Evolutionary conservation across 1,284 basidiomycete genomes (phyloP).

Genomic region (Microbotryum violaceum): DNA sequence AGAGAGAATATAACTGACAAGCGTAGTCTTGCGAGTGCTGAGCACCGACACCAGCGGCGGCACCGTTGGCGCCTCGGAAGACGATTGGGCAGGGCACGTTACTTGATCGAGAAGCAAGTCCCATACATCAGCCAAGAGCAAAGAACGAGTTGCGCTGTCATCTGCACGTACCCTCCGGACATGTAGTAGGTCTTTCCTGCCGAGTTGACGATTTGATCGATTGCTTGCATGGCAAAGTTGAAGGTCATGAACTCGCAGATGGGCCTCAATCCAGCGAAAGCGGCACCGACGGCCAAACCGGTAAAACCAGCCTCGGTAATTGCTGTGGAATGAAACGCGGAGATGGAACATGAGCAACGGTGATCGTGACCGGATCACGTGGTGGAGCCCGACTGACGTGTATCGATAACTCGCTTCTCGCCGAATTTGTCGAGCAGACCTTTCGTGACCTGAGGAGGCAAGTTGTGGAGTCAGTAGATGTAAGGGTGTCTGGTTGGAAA

Average conservation of each 20-base stretch:
- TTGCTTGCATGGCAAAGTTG: constrained; percentile 90
- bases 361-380: background rate
- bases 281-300: constrained; percentile 91
- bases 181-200: constrained; percentile 99
- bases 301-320: constrained; percentile 86
- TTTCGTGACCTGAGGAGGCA: constrained; percentile 68
- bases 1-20: constrained; percentile 32
- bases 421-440: constrained; percentile 99
- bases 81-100: constrained; percentile 79
- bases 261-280: constrained; percentile 85
- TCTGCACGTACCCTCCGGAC: constrained; percentile 85
- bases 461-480: background rate
- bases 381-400: constrained; percentile 26
- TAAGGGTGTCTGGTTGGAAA: background rate
- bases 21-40: constrained; percentile 50
- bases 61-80: constrained; percentile 99
- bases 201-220: constrained; percentile 99
- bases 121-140: background rate
- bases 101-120: constrained; percentile 15
- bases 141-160: background rate
- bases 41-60: constrained; percentile 90
- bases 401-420: constrained; percentile 94
- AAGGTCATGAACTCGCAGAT: constrained; percentile 99
- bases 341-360: background rate
- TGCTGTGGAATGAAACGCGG: constrained; percentile 4